phyloP scores from a whole-genome alignment of 495 filamentous ascomycete genomes.

The Annulohypoxylon maeteangense region DNA sequence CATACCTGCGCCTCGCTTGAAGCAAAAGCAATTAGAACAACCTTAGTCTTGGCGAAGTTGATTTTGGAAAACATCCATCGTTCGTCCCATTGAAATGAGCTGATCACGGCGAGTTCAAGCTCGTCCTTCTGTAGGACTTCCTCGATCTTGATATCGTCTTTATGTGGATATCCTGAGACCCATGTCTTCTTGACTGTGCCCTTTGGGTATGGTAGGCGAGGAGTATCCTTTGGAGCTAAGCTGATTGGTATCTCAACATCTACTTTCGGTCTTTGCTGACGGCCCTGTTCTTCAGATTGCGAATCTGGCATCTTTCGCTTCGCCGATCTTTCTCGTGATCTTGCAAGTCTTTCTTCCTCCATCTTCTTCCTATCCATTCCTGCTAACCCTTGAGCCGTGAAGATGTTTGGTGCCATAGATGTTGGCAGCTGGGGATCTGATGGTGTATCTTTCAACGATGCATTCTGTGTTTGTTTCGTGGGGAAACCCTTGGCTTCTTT shows the following conservation, averaged over 20 bases:
- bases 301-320: conserved; percentile 66
- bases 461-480: neutral
- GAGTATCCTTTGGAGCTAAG: conserved; percentile 5
- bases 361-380: conserved; percentile 75
- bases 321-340: conserved; percentile 70
- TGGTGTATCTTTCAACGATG: neutral
- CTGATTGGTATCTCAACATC: conserved; percentile 4
- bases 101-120: conserved; percentile 80
- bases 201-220: conserved; percentile 67
- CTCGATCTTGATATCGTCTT: conserved; percentile 86
- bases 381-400: conserved; percentile 58
- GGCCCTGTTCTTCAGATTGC: conserved; percentile 18
- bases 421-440: neutral
- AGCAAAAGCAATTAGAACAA: conserved; percentile 57
- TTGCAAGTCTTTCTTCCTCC: conserved; percentile 84
- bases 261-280: conserved; percentile 45
- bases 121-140: conserved; percentile 81
- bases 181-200: conserved; percentile 89
- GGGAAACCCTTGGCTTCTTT: conserved; percentile 7
- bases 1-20: conserved; percentile 60
- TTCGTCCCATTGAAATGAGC: conserved; percentile 87
- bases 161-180: conserved; percentile 65
- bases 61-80: conserved; percentile 58
- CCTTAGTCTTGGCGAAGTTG: conserved; percentile 52
- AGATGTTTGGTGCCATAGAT: conserved; percentile 7